These are phyloP conservation scores for Penstemon barbatus DNA, from an alignment of 257 asterid species.

Conservation along the genomic window DNA sequence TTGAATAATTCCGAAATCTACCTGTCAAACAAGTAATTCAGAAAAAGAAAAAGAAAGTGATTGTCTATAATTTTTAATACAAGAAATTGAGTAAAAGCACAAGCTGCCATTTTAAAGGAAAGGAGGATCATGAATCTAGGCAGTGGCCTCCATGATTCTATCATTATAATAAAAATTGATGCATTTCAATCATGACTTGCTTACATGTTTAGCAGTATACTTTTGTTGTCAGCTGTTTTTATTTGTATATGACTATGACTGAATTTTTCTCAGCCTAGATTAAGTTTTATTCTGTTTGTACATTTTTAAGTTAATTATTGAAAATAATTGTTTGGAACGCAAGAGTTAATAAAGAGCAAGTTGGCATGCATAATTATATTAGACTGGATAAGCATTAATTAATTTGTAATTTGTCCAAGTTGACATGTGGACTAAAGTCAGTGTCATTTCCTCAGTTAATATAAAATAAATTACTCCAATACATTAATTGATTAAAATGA, in stretches of 20 bases:
- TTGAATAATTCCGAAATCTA: no score
- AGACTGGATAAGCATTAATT: conserved; percentile 29
- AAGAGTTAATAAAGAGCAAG: conserved; percentile 11
- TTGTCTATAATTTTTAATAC: neutral
- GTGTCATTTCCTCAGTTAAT: neutral
- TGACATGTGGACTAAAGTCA: conserved; percentile 31
- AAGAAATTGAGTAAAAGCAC: neutral
- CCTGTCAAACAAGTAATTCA: no score
- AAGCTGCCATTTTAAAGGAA: neutral
- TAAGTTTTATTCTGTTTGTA: conserved; percentile 5
- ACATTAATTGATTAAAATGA: no score
- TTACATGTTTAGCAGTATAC: conserved; percentile 27
- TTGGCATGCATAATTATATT: conserved; percentile 26
- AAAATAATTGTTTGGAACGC: conserved; percentile 23
- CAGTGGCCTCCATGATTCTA: conserved; percentile 5
- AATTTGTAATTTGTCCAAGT: conserved; percentile 13
- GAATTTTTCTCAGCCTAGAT: conserved; percentile 25
- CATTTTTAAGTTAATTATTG: conserved; percentile 15
- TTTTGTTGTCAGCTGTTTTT: conserved; percentile 12
- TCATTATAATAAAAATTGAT: conserved; percentile 15
- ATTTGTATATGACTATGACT: conserved; percentile 14
- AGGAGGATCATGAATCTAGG: conserved; percentile 3
- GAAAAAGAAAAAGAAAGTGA: neutral
- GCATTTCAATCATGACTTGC: conserved; percentile 25
- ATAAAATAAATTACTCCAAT: neutral